Percentiles rank a stretch among this genome's conserved stretches.
Conservation (phyloP, 139 green algal genomes). For the Mychonastes homosphaera region DNA sequence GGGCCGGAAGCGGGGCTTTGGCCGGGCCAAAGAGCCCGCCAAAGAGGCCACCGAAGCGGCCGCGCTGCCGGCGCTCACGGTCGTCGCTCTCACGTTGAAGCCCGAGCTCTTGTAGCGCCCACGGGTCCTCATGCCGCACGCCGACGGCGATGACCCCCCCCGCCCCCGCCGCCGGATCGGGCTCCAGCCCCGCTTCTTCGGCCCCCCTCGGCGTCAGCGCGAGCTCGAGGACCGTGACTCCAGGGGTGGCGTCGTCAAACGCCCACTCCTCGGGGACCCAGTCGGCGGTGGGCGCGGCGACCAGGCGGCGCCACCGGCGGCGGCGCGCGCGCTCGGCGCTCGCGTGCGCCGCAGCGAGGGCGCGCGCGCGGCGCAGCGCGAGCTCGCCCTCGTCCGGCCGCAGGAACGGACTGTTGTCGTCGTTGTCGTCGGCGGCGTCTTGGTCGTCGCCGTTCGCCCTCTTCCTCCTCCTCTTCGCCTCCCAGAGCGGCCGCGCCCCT, state of each 20-base stretch:
- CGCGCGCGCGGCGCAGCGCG: not conserved
- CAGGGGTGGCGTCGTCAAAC: conserved; percentile 7
- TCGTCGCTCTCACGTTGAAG: not conserved
- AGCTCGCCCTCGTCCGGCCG: not conserved
- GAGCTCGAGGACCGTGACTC: conserved; percentile 14
- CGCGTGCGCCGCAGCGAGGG: not conserved
- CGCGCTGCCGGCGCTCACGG: not conserved
- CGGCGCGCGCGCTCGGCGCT: too few species aligned
- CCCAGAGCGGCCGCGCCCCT: too few species aligned
- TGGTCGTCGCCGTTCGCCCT: not conserved
- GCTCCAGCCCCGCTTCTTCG: conserved; percentile 1
- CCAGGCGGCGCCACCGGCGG: not conserved
- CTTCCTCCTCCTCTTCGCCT: not conserved
- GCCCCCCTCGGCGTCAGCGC: not conserved
- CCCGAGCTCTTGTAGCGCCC: not conserved
- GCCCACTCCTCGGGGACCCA: conserved; percentile 11
- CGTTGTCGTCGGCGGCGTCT: too few species aligned
- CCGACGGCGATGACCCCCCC: conserved; percentile 5
- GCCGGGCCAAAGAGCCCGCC: not conserved
- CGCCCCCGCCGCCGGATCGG: conserved; percentile 4
- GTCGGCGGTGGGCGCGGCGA: conserved; percentile 1
- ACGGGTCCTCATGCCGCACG: conserved; percentile 5
- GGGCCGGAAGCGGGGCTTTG: not conserved
- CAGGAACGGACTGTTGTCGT: too few species aligned
- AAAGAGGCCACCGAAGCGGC: not conserved